Evolutionary conservation across 805 yeast genomes (phyloP), one percentile per base, ranked within the genome.

Genomic region (Torulaspora indica): DNA sequence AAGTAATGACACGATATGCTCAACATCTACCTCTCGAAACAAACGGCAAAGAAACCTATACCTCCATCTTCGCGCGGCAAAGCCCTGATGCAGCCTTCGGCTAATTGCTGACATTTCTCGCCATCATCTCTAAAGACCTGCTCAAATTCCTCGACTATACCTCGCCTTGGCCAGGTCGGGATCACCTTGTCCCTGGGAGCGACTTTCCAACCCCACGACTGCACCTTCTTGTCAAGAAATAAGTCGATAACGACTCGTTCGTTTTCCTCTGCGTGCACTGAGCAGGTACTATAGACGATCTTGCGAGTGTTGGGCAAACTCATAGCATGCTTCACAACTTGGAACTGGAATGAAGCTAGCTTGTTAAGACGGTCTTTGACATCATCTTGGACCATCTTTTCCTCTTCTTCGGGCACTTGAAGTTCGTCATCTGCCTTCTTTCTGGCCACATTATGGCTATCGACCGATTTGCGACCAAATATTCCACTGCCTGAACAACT

Each of bases 401-500:
- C 69, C 46, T 78, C 80, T 41, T 77, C 76, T 31, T 68, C 74
- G 23, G 63, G 63, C 8, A 57, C 56, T 15, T 56, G 60, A n/a
- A 44, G 49, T 12, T 51, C 52, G n/a, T 51, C 57, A 25, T 49
- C 40, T 18, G 38, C 38, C 13, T 40, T 46, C 17, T 43, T 47
- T 29, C 54, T 60, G 18, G 48, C 64, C 18, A 65, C 58, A 48
- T 75, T 62, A 8, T 55, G 40, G 5, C 60, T 47, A 47, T 73
- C 86, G 38, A 81, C 82, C 46, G 75, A 68, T 2, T 82, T 85
- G 29, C 95, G 70, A n/a, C 97, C 96, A 69, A 91, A 91, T 33
- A 93, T 93, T 3, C 99, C 99, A 37, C 95, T 84, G 0, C 99
- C 99, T 18, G 96, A 88, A 64, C 99, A 93, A 3, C 96, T 87